phyloP scores from a whole-genome alignment of 164 flowering plant species.

The Sedum album region DNA sequence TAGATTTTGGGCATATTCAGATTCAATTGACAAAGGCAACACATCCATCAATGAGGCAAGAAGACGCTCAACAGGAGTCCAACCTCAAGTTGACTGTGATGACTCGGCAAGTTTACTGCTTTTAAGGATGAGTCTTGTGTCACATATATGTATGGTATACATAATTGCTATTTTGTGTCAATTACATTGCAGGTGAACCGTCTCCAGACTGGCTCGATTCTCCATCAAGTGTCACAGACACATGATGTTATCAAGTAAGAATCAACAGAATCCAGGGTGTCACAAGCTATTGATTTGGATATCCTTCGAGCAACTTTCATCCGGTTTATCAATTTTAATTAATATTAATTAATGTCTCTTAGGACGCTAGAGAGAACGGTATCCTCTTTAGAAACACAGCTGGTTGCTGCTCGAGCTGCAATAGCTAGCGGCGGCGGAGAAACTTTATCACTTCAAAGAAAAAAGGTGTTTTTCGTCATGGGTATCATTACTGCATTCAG shows the following conservation, averaged over 20 bases:
- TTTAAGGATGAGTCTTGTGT: neutral
- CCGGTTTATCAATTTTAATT: neutral
- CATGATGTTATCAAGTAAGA: slow-evolving; percentile 63
- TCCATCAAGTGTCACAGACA: slow-evolving; percentile 63
- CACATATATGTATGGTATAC: slow-evolving; percentile 4
- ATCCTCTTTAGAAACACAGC: slow-evolving; percentile 74
- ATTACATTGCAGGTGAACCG: slow-evolving; percentile 36
- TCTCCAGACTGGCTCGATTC: slow-evolving; percentile 39
- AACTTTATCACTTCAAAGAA: slow-evolving; percentile 30
- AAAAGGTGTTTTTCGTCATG: slow-evolving; percentile 74
- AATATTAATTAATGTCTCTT: slow-evolving; percentile 15
- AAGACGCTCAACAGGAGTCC: slow-evolving; percentile 22
- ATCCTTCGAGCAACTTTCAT: neutral
- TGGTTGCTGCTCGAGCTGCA: slow-evolving; percentile 73
- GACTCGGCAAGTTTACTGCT: slow-evolving; percentile 45
- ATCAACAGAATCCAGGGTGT: slow-evolving; percentile 10
- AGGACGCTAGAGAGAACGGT: slow-evolving; percentile 85
- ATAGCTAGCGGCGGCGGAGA: slow-evolving; percentile 33
- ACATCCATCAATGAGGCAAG: slow-evolving; percentile 21
- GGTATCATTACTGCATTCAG: slow-evolving; percentile 95
- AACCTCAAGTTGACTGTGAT: slow-evolving; percentile 42
- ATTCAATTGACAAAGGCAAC: slow-evolving; percentile 26
- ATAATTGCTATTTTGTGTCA: neutral
- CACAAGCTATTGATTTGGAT: neutral
- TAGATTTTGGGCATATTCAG: slow-evolving; percentile 56